Percentiles rank a stretch among this genome's conserved stretches.
These are phyloP conservation scores for Chrysoporthe cubensis DNA, from an alignment of 2,329 filamentous ascomycete genomes.

Conservation along the genomic window DNA sequence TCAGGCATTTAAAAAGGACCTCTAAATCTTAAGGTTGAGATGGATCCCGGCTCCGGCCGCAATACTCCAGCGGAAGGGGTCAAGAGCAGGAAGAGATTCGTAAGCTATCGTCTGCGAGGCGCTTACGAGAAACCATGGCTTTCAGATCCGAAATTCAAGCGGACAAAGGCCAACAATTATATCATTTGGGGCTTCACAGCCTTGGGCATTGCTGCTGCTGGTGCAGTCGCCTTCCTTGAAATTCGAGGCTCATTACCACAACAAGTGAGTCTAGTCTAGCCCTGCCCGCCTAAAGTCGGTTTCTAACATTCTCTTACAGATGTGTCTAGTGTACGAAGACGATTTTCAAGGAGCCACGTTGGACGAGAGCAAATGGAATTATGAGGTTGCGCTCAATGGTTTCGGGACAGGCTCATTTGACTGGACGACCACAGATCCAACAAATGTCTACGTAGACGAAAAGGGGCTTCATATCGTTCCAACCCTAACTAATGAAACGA, in stretches of 20 bases:
- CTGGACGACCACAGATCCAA: conserved; percentile 54
- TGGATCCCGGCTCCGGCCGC: conserved; percentile 18
- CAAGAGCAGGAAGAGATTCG: conserved; percentile 35
- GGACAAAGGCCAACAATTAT: conserved; percentile 42
- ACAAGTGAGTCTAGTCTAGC: conserved; percentile 19
- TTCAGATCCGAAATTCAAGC: conserved; percentile 38
- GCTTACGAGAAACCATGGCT: conserved; percentile 47
- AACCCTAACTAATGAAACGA: conserved; percentile 50
- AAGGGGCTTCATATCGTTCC: conserved; percentile 60
- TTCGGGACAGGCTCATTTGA: conserved; percentile 56
- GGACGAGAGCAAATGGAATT: conserved; percentile 27
- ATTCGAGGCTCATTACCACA: conserved; percentile 34
- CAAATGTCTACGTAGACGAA: conserved; percentile 52
- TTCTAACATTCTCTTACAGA: conserved; percentile 17
- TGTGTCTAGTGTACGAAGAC: conserved; percentile 55
- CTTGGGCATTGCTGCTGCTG: conserved; percentile 41
- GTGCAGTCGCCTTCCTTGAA: conserved; percentile 39
- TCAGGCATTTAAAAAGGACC: not conserved
- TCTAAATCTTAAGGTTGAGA: not conserved
- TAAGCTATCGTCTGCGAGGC: conserved; percentile 40
- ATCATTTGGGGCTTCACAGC: conserved; percentile 39
- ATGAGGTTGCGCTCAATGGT: conserved; percentile 38
- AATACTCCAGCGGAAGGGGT: conserved; percentile 20
- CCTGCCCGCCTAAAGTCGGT: not conserved
- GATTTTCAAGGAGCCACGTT: conserved; percentile 42